phyloP scores from a whole-genome alignment of 2,329 filamentous ascomycete species.

The Chaetomium sp. region DNA sequence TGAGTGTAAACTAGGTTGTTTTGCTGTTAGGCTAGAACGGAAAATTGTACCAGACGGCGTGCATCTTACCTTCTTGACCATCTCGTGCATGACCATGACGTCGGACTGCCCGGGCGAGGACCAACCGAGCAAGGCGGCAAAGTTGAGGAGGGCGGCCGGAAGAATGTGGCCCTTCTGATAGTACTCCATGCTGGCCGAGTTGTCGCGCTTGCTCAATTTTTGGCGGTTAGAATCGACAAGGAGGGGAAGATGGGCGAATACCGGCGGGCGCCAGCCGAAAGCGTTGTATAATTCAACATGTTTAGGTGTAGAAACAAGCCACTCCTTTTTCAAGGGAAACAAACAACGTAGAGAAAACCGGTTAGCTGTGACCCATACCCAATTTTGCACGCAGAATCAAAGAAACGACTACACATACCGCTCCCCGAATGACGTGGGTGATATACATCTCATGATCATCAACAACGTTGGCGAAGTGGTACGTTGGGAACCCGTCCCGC shows the following conservation, averaged over 20 bases:
- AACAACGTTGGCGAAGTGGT: slow-evolving; percentile 94
- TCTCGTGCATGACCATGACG: slow-evolving; percentile 61
- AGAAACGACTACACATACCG: slow-evolving; percentile 40
- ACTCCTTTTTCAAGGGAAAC: slow-evolving; percentile 53
- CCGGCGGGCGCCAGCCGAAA: slow-evolving; percentile 65
- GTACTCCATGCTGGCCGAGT: slow-evolving; percentile 43
- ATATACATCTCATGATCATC: slow-evolving; percentile 95
- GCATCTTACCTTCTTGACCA: slow-evolving; percentile 57
- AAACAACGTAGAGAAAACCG: slow-evolving; percentile 3
- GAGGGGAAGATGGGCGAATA: slow-evolving; percentile 75
- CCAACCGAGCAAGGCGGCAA: slow-evolving; percentile 81
- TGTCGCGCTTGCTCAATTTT: slow-evolving; percentile 82
- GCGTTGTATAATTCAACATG: slow-evolving; percentile 66
- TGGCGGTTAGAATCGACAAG: slow-evolving; percentile 61
- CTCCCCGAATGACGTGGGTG: slow-evolving; percentile 88
- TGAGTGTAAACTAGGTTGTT: slow-evolving; percentile 61
- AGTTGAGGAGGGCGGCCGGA: slow-evolving; percentile 60
- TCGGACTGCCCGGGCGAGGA: slow-evolving; percentile 56
- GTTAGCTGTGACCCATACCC: neutral
- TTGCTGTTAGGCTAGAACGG: slow-evolving; percentile 20
- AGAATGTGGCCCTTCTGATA: slow-evolving; percentile 43
- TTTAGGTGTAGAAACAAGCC: slow-evolving; percentile 87
- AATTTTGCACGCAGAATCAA: no score
- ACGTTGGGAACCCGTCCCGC: slow-evolving; percentile 86
- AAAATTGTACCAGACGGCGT: no score